Percentiles rank a stretch among this genome's conserved stretches.
These are phyloP conservation scores for Metarhizium guizhouense DNA, from an alignment of 2,329 filamentous ascomycete genomes.

Conservation along the genomic window DNA sequence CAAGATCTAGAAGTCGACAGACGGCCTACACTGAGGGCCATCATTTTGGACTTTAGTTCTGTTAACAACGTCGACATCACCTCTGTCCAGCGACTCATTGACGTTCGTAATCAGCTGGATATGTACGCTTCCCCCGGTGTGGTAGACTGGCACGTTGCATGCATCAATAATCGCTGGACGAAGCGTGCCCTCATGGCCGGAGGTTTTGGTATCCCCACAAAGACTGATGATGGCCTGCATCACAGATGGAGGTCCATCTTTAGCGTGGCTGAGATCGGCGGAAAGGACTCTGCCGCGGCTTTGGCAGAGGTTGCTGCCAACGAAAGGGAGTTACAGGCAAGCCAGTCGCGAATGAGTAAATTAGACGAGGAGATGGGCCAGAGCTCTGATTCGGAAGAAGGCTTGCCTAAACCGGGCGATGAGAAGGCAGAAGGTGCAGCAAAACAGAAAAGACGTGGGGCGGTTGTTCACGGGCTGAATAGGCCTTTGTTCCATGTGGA, in stretches of 20 bases:
- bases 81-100: conserved; percentile 84
- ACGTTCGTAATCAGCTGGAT: conserved; percentile 90
- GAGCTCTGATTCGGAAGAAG: conserved; percentile 8
- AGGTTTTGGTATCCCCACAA: conserved; percentile 77
- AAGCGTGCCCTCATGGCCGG: conserved; percentile 81
- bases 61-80: conserved; percentile 94
- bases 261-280: conserved; percentile 79
- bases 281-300: conserved; percentile 59
- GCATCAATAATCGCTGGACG: conserved; percentile 83
- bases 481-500: conserved; percentile 91
- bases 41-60: conserved; percentile 87
- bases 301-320: conserved; percentile 57
- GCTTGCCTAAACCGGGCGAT: conserved; percentile 12
- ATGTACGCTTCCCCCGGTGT: conserved; percentile 68
- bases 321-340: conserved; percentile 22
- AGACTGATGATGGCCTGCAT: conserved; percentile 33
- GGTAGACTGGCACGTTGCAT: conserved; percentile 95
- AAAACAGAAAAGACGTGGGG: conserved; percentile 37
- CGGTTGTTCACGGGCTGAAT: conserved; percentile 77
- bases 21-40: conserved; percentile 69
- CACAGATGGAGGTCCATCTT: conserved; percentile 91
- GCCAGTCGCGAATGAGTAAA: conserved; percentile 4
- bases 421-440: conserved; percentile 27
- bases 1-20: conserved; percentile 21
- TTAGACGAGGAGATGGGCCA: conserved; percentile 30